Evolutionary conservation across 192 early-diverging fungal genomes (phyloP), one percentile per base, ranked within the genome.

Genomic region (Helicostylum pulchrum): DNA sequence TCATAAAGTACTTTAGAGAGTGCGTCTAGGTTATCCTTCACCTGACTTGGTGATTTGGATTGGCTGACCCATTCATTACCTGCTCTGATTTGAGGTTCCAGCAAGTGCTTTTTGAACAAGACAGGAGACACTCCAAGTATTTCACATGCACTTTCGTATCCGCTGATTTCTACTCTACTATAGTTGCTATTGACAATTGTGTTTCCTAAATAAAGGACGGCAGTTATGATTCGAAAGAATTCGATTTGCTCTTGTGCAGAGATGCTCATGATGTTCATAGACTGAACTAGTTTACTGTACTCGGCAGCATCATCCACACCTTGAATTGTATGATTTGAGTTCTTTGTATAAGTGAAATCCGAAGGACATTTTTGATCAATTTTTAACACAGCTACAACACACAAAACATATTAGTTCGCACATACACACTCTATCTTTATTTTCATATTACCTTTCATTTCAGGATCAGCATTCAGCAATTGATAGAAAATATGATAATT

Each of bases 401-500:
- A 2, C 7, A 14, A 55, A 36, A 56, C 15, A 6, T 32, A 55
- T 55, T 19, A 34, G 53, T 36, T 3, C 15, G 17, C 9, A 55
- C 19, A 34, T 5, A 39, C 36, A 39, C 36, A 9, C 36, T 4
- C 36, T 39, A 39, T 10, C 9, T 39, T 39, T 4, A 0, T 39
- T 39, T 39, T 39, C 6, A n/a, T 8, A 0, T 20, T 82, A 90
- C 87, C 72, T 72, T 92, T 93, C 26, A 91, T 67, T 45, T 79
- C 65, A 12, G 81, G 62, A 10, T 88, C 91, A n/a, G 93, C 94
- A 70, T 90, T 94, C 72, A 99, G 77, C 14, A 99, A 77, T 77
- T 99, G 97, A 80, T 99, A 99, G 74, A 98, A 99, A 34, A 99
- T 82, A 70, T 99, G 97, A 70, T 96, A 99, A 74, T 95, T 98